These are phyloP conservation scores for Moricandia arvensis DNA, from an alignment of 345 rosid species.

Conservation along the genomic window DNA sequence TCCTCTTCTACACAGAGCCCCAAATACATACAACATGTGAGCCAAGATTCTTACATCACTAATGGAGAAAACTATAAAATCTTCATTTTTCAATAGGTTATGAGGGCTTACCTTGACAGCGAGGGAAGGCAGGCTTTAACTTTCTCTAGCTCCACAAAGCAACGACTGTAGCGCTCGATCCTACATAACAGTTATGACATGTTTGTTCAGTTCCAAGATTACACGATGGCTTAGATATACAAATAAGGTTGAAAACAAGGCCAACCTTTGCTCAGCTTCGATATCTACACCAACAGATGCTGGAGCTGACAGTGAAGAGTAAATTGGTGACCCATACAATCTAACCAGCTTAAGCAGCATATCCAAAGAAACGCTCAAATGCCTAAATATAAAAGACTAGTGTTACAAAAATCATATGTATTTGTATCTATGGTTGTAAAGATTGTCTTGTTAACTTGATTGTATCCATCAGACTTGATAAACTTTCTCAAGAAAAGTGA, in stretches of 20 bases:
- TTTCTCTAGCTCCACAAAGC: slow-evolving; percentile 89
- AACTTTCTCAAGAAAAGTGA: background rate
- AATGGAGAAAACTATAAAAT: background rate
- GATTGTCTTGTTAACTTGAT: no score
- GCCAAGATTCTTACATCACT: background rate
- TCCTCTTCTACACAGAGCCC: slow-evolving; percentile 59
- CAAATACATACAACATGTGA: slow-evolving; percentile 1
- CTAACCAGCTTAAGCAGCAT: slow-evolving; percentile 89
- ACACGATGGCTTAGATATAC: background rate
- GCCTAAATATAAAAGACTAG: slow-evolving; percentile 44
- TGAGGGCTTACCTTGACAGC: slow-evolving; percentile 49
- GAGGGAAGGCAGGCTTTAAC: slow-evolving; percentile 62
- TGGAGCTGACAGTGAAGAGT: slow-evolving; percentile 76
- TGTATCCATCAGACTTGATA: background rate
- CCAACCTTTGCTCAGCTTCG: slow-evolving; percentile 96
- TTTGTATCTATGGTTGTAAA: no score
- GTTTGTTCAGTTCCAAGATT: background rate
- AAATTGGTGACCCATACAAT: slow-evolving; percentile 72
- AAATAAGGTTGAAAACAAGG: background rate
- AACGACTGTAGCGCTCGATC: slow-evolving; percentile 77
- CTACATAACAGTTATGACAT: slow-evolving; percentile 37
- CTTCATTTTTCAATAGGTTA: background rate
- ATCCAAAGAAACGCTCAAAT: slow-evolving; percentile 75
- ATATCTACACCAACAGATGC: slow-evolving; percentile 92
- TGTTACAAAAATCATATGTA: background rate